These are phyloP conservation scores for Colletotrichum liriopes DNA, from an alignment of 2,329 filamentous ascomycete genomes.

Conservation along the genomic window DNA sequence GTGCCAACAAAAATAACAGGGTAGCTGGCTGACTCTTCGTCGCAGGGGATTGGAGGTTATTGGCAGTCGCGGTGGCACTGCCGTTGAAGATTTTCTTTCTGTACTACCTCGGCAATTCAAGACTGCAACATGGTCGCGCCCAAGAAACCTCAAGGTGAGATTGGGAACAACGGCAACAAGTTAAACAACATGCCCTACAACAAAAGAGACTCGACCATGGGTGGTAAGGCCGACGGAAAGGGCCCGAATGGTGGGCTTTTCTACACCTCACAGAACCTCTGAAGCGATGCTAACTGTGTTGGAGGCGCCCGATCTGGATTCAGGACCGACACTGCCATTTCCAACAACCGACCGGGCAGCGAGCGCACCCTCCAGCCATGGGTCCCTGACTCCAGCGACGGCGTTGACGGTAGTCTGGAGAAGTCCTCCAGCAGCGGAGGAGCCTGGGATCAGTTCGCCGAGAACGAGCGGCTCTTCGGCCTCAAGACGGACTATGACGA, in stretches of 20 bases:
- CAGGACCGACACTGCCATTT: slow-evolving; percentile 91
- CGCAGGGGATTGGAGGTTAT: slow-evolving; percentile 32
- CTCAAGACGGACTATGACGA: slow-evolving; percentile 93
- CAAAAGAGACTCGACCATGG: slow-evolving; percentile 56
- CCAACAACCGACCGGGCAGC: slow-evolving; percentile 76
- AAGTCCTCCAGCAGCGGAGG: slow-evolving; percentile 60
- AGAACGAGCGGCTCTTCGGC: slow-evolving; percentile 90
- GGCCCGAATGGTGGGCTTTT: slow-evolving; percentile 56
- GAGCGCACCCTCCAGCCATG: slow-evolving; percentile 87
- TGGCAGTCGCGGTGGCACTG: slow-evolving; percentile 41
- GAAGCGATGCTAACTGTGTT: slow-evolving; percentile 32
- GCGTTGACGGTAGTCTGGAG: slow-evolving; percentile 80
- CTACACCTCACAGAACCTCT: background rate
- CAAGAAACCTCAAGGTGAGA: slow-evolving; percentile 40
- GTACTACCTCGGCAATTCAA: slow-evolving; percentile 35
- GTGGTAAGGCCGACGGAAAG: slow-evolving; percentile 55
- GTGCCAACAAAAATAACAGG: background rate
- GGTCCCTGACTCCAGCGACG: slow-evolving; percentile 78
- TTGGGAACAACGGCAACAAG: slow-evolving; percentile 41
- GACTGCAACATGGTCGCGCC: slow-evolving; percentile 37
- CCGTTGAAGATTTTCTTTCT: slow-evolving; percentile 28
- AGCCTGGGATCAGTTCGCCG: slow-evolving; percentile 94
- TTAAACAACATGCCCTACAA: slow-evolving; percentile 54
- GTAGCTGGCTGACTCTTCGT: slow-evolving; percentile 28
- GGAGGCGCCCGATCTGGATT: slow-evolving; percentile 79